Percentiles rank a stretch among this genome's conserved stretches.
Evolutionary conservation across 2,329 filamentous ascomycete species (phyloP).

Genomic region (Microcyclospora pomicola): DNA sequence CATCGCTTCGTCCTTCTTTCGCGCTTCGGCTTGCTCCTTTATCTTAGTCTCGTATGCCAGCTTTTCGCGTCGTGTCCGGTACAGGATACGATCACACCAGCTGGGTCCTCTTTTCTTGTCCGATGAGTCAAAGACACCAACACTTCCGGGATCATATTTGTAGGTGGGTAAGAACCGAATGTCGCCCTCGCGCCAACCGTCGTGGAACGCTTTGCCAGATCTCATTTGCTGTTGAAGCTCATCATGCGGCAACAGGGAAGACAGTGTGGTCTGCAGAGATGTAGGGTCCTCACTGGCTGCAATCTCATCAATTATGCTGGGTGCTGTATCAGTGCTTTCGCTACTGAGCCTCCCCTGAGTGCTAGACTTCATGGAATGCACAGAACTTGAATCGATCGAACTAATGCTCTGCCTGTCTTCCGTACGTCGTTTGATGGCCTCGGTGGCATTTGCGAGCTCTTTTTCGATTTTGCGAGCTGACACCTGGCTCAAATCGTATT

Average conservation of each 20-base stretch:
- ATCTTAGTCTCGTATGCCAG: conserved; percentile 49
- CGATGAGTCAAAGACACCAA: conserved; percentile 84
- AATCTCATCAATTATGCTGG: conserved; percentile 15
- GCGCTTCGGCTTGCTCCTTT: conserved; percentile 51
- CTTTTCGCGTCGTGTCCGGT: conserved; percentile 59
- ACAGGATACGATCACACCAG: conserved; percentile 94
- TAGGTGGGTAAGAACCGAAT: conserved; percentile 89
- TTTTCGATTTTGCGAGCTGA: conserved; percentile 23
- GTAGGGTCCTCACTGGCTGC: conserved; percentile 58
- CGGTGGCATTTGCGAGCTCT: conserved; percentile 18
- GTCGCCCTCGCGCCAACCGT: conserved; percentile 81
- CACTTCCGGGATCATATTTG: conserved; percentile 92
- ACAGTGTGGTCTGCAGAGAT: conserved; percentile 75
- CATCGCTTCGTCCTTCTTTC: conserved; percentile 72
- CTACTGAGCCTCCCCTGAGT: conserved; percentile 5
- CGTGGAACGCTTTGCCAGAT: conserved; percentile 66
- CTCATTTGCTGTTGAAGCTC: conserved; percentile 66
- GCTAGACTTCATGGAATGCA: conserved; percentile 2
- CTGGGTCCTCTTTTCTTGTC: conserved; percentile 87
- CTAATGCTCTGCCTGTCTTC: conserved; percentile 5
- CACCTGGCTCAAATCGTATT: conserved; percentile 46
- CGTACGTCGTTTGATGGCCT: conserved; percentile 10
- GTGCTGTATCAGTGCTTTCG: conserved; percentile 3
- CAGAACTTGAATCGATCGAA: conserved; percentile 2
- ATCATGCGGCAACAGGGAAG: conserved; percentile 79